Evolutionary conservation across 257 asterid genomes (phyloP).

Genomic region (Thymus quinquecostatus): DNA sequence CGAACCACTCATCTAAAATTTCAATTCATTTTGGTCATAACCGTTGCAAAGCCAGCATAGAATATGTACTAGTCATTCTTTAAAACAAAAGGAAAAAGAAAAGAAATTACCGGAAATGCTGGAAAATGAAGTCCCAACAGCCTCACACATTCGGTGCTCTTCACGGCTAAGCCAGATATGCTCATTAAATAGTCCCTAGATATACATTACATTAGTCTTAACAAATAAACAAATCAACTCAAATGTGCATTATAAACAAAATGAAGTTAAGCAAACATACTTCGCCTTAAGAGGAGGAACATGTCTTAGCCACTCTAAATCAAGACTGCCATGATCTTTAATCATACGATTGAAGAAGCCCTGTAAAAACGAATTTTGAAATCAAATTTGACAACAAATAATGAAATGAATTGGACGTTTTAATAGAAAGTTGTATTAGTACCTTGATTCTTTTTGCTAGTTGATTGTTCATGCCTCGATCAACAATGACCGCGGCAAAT

Average conservation of each 20-base stretch:
- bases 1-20: no score
- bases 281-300: constrained; percentile 55
- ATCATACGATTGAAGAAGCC: constrained; percentile 47
- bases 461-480: constrained; percentile 51
- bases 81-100: not conserved
- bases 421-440: not conserved
- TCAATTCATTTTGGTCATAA: no score
- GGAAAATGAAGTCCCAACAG: constrained; percentile 61
- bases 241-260: no score
- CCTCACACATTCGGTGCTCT: constrained; percentile 75
- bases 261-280: constrained; percentile 30
- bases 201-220: not conserved
- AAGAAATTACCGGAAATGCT: constrained; percentile 66
- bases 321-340: constrained; percentile 52
- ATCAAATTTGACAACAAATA: not conserved
- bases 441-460: constrained; percentile 67
- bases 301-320: constrained; percentile 74
- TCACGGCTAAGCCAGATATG: constrained; percentile 60
- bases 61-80: not conserved
- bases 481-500: constrained; percentile 37
- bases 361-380: constrained; percentile 34
- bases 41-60: no score
- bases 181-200: constrained; percentile 64
- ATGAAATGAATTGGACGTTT: not conserved
- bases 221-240: no score